Evolutionary conservation across 2,329 filamentous ascomycete genomes (phyloP), one percentile per base, ranked within the genome.

Genomic region (Ophiostoma fasciatum): DNA sequence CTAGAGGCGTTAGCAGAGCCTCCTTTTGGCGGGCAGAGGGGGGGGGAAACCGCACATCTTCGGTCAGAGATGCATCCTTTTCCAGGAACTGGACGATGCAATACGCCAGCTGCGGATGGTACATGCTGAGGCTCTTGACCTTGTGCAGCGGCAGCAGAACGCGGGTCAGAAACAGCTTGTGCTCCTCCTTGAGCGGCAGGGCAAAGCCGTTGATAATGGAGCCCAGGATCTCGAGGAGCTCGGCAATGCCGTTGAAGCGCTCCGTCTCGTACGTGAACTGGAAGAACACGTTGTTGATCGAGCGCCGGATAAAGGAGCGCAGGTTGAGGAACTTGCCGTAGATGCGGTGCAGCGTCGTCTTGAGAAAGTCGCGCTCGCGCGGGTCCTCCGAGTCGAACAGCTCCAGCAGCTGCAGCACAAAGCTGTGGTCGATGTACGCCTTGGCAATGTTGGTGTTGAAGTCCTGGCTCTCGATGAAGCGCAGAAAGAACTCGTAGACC

Each of bases 401-500:
- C 58, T 98, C 90, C n/a, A 98, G 72, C 42, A 98, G 68, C 64
- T 92, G 85, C 42, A 98, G 71, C 31, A 98, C 90, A 53, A 98
- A 98, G 56, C 83, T 82, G 58, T 98, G 90, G 54, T 98, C 90
- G 56, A 98, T 98, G 58, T 94, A 94, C 43, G 87, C 82, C 63
- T 98, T 98, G 48, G 90, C 90, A 51, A 94, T 94, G 60, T 98
- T 98, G 48, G 90, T 98, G 65, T 96, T 98, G 70, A 98, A 98
- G 58, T 98, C 90, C 57, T 94, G 90, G 59, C 90, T 96, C 59
- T 98, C 90, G 49, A 98, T 98, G 61, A 98, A 98, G 41, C 90
- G 74, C 43, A 98, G 67, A 67, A 98, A 98, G 67, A 98, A 98
- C 59, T 98, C 90, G 60, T 98, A 98, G 28, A 98, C 90, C 38